These are phyloP conservation scores for Evansstolkia leycettana DNA, from an alignment of 495 filamentous ascomycete species.

Conservation along the genomic window DNA sequence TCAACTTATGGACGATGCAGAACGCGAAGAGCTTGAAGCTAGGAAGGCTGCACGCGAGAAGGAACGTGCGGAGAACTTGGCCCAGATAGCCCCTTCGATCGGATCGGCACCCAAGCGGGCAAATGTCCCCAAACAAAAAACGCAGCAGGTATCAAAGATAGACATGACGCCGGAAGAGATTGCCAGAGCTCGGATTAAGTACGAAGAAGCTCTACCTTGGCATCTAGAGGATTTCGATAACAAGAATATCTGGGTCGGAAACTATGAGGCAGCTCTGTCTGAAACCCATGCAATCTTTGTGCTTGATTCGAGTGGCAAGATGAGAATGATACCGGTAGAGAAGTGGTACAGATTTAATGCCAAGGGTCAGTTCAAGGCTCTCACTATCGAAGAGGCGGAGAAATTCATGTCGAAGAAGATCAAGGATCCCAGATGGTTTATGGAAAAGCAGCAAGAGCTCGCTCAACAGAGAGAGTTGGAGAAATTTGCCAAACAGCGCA, in stretches of 20 bases:
- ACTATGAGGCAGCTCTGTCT: conserved; percentile 74
- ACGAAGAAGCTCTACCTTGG: conserved; percentile 93
- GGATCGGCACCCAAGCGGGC: conserved; percentile 48
- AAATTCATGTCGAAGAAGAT: conserved; percentile 61
- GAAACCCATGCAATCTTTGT: conserved; percentile 66
- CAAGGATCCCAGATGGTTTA: conserved; percentile 67
- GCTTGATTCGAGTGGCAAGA: conserved; percentile 44
- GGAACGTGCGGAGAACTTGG: conserved; percentile 68
- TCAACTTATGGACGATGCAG: conserved; percentile 42
- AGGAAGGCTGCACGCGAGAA: conserved; percentile 67
- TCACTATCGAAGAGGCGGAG: conserved; percentile 79
- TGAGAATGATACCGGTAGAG: conserved; percentile 81
- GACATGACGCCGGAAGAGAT: conserved; percentile 76
- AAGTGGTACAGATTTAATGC: conserved; percentile 89
- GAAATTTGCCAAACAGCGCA: conserved; percentile 32
- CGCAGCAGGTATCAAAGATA: conserved; percentile 56
- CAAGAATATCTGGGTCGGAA: conserved; percentile 85
- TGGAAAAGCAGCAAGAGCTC: conserved; percentile 45
- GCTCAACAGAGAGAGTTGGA: conserved; percentile 37
- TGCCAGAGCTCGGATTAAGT: conserved; percentile 66
- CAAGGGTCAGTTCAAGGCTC: conserved; percentile 69
- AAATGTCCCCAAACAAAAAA: conserved; percentile 49
- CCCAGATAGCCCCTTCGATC: conserved; percentile 71
- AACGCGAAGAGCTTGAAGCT: conserved; percentile 59
- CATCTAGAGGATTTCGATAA: conserved; percentile 93